Evolutionary conservation across 2,329 filamentous ascomycete species (phyloP), one percentile per base, ranked within the genome.

Genomic region (Nemania diffusa): DNA sequence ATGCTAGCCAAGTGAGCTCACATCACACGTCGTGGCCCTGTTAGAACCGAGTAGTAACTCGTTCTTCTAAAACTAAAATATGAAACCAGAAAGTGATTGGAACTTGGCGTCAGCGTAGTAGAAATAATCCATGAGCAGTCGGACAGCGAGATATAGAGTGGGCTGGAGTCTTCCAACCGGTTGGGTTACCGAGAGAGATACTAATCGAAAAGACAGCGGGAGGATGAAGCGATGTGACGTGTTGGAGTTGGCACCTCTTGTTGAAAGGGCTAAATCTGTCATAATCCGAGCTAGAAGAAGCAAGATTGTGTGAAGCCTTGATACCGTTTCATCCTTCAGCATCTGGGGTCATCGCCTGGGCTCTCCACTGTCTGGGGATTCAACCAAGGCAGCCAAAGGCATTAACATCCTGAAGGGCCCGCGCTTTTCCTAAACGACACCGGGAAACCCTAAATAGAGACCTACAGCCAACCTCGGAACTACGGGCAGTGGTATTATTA

Each of bases 391-490:
- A 17, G 17, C 40, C 40, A 20, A 55, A 20, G 24, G 22, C 37
- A 37, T 52, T 32, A 26, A 15, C 40, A 48, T 44, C 20, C 42
- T 56, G 13, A 40, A 48, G 50, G 48, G 29, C 29, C 50, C 40
- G 50, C 22, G 57, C 32, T 27, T 37, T 37, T 52, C 29, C 58
- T 24, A 37, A 53, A 63, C 46, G 29, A 53, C 24, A 20, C 24
- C 34, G 20, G 26, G 50, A 64, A 20, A 46, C 32, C 34, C 52
- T 46, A 50, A 34, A 26, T 34, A 40, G 61, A 32, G 24, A 46
- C 22, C 27, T 15, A 53, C 32, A 26, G 52, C 32, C 34, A 42
- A 48, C 53, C 52, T 66, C 58, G 58, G 64, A 57, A 58, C 56
- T 29, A 62, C 53, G 51, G 29, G 40, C 59, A 34, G 32, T 55